Evolutionary conservation across 345 rosid species (phyloP).

Genomic region (Eutrema yunnanense): DNA sequence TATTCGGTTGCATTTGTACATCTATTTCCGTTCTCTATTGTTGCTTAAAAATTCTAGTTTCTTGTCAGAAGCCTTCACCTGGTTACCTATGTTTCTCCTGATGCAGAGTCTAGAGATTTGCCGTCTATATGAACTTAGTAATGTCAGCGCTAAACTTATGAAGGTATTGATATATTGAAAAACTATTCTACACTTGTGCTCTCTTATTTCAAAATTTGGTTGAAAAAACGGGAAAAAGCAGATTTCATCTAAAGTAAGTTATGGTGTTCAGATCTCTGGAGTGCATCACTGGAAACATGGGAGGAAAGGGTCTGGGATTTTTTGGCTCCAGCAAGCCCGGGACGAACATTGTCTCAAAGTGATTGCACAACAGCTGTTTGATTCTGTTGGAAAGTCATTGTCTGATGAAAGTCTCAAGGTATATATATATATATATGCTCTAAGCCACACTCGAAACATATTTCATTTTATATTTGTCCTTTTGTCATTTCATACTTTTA

Average conservation of each 20-base stretch:
- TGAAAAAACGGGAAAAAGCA: not conserved
- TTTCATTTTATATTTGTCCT: not conserved
- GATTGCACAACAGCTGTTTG: conserved; percentile 86
- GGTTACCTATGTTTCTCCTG: conserved; percentile 10
- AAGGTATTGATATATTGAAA: conserved; percentile 51
- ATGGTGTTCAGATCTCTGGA: conserved; percentile 63
- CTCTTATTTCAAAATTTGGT: not conserved
- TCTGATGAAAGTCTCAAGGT: conserved; percentile 95
- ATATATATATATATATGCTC: not conserved
- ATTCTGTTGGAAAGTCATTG: conserved; percentile 84
- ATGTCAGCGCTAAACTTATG: conserved; percentile 66
- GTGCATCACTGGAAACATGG: conserved; percentile 97
- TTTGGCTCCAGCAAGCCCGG: conserved; percentile 91
- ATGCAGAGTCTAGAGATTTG: conserved; percentile 85
- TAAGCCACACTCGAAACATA: not conserved
- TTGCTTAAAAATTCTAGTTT: not conserved
- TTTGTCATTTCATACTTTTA: not conserved
- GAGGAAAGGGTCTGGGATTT: conserved; percentile 75
- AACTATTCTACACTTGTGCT: not conserved
- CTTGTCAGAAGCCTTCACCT: conserved; percentile 8
- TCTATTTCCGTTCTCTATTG: not conserved
- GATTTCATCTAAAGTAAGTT: not conserved
- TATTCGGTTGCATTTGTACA: not conserved
- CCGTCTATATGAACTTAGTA: conserved; percentile 71
- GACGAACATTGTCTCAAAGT: conserved; percentile 64